These are phyloP conservation scores for Fraxinus dipetala DNA, from an alignment of 305 asterid genomes.

Conservation along the genomic window DNA sequence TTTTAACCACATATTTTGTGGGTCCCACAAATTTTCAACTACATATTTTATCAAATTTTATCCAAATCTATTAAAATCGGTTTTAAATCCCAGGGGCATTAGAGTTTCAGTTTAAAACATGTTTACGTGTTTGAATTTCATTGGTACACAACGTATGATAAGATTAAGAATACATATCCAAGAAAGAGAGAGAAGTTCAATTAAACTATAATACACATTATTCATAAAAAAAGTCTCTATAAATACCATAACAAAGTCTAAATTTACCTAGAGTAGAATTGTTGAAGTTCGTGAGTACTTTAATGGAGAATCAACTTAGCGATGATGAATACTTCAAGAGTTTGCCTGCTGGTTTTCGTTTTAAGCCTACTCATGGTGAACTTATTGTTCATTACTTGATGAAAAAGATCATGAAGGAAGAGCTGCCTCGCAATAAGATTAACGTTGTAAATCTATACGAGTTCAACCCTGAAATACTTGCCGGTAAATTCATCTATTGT, in stretches of 20 bases:
- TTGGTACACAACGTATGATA: not conserved
- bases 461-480: not conserved
- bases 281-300: not conserved
- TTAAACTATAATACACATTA: not conserved
- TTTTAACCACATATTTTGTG: too few species aligned
- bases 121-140: not conserved
- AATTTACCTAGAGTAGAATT: not conserved
- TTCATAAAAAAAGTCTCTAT: not conserved
- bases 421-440: constrained; percentile 13
- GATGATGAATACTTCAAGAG: not conserved
- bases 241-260: not conserved
- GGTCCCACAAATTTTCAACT: too few species aligned
- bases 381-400: constrained; percentile 13
- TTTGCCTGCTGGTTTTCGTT: constrained; percentile 22
- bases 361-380: constrained; percentile 21
- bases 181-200: not conserved
- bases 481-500: not conserved
- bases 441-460: not conserved
- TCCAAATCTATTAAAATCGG: too few species aligned
- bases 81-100: too few species aligned
- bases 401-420: constrained; percentile 1
- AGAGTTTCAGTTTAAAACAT: not conserved
- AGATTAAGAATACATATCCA: not conserved
- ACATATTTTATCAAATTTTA: too few species aligned
- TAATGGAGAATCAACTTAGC: not conserved